Percentiles rank a stretch among this genome's conserved stretches.
Evolutionary conservation across 78 protist species (phyloP).

Genomic region (Guillardia theta): DNA sequence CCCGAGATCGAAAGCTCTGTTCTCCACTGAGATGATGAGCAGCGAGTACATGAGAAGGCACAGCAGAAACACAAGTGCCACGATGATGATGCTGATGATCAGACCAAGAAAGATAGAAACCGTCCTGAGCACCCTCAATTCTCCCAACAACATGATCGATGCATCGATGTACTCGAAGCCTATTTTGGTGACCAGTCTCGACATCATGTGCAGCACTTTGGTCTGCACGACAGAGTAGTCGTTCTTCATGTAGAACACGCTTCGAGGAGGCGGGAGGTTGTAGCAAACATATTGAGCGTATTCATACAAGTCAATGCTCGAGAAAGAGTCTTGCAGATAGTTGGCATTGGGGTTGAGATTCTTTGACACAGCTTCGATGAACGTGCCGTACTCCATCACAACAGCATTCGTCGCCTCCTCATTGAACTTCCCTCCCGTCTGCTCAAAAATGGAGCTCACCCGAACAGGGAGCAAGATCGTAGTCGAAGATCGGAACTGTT

Average conservation of each 20-base stretch:
- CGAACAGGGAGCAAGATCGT: neutral
- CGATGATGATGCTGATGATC: neutral
- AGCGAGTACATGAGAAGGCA: slow-evolving; percentile 60
- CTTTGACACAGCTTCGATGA: neutral
- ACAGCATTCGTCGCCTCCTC: neutral
- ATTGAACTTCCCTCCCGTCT: neutral
- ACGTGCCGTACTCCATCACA: neutral
- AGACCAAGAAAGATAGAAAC: neutral
- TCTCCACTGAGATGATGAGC: slow-evolving; percentile 84
- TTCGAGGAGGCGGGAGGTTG: neutral
- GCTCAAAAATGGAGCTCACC: neutral
- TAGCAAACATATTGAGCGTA: neutral
- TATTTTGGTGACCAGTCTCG: neutral
- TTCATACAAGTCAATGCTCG: too few relatives aligned
- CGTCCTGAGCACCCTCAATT: neutral
- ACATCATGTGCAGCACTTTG: neutral
- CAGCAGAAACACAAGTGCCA: neutral
- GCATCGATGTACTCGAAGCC: neutral
- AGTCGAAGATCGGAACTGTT: too few relatives aligned
- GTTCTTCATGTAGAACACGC: neutral
- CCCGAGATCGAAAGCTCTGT: slow-evolving; percentile 88
- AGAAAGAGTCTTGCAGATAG: too few relatives aligned
- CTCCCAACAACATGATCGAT: neutral
- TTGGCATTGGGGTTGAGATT: neutral
- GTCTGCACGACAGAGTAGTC: neutral